Evolutionary conservation across 1,284 basidiomycete species (phyloP), one percentile per base, ranked within the genome.

Genomic region (Sporisorium scitamineum): DNA sequence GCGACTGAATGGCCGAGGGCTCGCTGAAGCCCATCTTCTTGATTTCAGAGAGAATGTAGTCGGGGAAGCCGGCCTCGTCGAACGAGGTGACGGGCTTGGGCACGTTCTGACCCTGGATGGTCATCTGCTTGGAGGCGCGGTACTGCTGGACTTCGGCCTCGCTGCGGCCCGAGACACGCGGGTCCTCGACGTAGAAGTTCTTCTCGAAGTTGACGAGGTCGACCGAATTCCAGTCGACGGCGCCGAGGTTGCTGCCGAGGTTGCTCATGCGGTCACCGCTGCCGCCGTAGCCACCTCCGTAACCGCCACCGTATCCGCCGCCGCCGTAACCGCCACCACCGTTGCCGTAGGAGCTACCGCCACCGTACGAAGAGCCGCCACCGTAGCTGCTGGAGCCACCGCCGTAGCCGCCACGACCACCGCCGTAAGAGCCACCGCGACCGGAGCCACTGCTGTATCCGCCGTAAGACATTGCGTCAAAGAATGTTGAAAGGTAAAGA

Each of bases 131-230:
- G 56, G 82, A 79, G 55, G 89, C 89, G 67, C 93, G 90, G 88
- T 95, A 98, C 62, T 94, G 94, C 69, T 93, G 91, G 51, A 98
- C 90, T 82, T 99, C 96, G 54, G 90, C 88, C 16, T 97, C 94
- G 64, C 89, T 90, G 74, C 93, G 92, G 44, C 89, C 87, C 14
- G 91, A 87, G 47, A 99, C 94, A 44, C 91, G 90, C 82, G 92
- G 92, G 87, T 99, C 94, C 87, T 99, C 95, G 66, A 92, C 88
- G 87, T 99, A 99, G 85, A 99, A 99, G 89, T 97, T 97, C 88
- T 95, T 95, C 76, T 87, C 86, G 73, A 86, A 86, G 41, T 90
- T 91, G 84, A 91, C 89, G 65, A 97, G 88, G 72, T 91, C 90
- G 50, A 87, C 87, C 54, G 87, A 82, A 76, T 86, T 82, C 96